Evolutionary conservation across 495 filamentous ascomycete genomes (phyloP).

Genomic region (Astrothelium subdiscretum): DNA sequence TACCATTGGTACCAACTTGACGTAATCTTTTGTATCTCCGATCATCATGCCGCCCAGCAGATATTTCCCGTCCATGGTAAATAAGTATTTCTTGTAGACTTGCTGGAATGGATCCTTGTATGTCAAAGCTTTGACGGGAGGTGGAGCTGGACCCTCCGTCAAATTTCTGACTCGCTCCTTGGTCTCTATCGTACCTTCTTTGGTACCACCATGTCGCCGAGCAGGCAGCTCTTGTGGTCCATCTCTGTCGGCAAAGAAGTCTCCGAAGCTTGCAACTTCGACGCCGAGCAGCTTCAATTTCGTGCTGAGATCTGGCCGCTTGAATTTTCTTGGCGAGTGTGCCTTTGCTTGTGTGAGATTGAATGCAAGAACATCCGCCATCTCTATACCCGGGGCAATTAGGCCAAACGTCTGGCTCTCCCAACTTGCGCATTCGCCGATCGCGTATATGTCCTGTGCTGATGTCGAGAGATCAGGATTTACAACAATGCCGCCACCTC

Average conservation of each 20-base stretch:
- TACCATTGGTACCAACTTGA: conserved; percentile 90
- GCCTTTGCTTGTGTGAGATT: conserved; percentile 78
- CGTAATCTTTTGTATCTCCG: conserved; percentile 86
- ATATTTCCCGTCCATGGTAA: conserved; percentile 86
- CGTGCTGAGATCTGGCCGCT: conserved; percentile 81
- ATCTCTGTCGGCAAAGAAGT: conserved; percentile 90
- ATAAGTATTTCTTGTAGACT: conserved; percentile 96
- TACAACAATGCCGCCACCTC: conserved; percentile 71
- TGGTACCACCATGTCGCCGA: conserved; percentile 29
- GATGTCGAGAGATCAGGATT: conserved; percentile 63
- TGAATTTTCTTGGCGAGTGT: conserved; percentile 60
- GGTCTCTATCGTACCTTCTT: conserved; percentile 27
- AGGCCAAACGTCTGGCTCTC: conserved; percentile 86
- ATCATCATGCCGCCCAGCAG: conserved; percentile 98
- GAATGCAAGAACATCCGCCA: conserved; percentile 93
- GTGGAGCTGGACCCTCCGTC: conserved; percentile 42
- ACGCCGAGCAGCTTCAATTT: conserved; percentile 90
- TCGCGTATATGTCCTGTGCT: conserved; percentile 66
- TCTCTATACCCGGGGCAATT: conserved; percentile 89
- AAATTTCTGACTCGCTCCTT: conserved; percentile 36
- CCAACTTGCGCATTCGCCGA: conserved; percentile 94
- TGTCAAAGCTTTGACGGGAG: conserved; percentile 70
- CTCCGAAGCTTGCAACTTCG: conserved; percentile 89
- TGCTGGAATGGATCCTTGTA: conserved; percentile 90
- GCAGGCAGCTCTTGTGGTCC: conserved; percentile 66